A percentile compares a stretch with the other conserved stretches of the same genome.
Conservation (phyloP, 495 filamentous ascomycete species). For the Neohortaea acidophila region DNA sequence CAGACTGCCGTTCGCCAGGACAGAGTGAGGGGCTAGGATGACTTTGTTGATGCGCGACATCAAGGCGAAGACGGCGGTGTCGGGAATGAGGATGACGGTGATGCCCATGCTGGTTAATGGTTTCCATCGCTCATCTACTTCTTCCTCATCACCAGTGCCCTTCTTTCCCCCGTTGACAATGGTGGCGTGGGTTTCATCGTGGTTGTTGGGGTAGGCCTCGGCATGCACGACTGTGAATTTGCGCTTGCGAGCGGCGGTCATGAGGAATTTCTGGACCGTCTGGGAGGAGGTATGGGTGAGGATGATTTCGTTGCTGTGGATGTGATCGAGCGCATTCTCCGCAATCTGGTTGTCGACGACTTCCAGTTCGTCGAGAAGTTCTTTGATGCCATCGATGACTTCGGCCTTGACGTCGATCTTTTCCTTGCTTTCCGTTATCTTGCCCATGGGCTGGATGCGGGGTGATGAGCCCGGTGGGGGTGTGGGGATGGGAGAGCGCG, state of each 20-base stretch:
- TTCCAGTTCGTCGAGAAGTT: constrained; percentile 80
- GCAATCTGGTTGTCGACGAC: constrained; percentile 84
- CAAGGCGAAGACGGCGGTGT: constrained; percentile 71
- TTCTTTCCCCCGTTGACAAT: constrained; percentile 36
- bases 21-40: constrained; percentile 68
- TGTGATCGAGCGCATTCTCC: constrained; percentile 69
- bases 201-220: constrained; percentile 54
- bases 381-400: constrained; percentile 71
- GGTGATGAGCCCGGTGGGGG: constrained; percentile 21
- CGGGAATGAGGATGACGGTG: constrained; percentile 65
- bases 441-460: constrained; percentile 3
- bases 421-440: constrained; percentile 5
- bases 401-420: constrained; percentile 59
- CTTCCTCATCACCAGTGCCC: constrained; percentile 31
- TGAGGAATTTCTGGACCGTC: constrained; percentile 72
- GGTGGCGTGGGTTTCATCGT: constrained; percentile 42
- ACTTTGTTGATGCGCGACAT: constrained; percentile 94
- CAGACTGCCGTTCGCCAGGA: constrained; percentile 72
- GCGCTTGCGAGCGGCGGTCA: constrained; percentile 67
- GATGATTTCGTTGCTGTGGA: constrained; percentile 78
- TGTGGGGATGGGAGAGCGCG: constrained; percentile 22
- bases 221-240: constrained; percentile 78
- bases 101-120: constrained; percentile 61
- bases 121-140: constrained; percentile 49
- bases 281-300: constrained; percentile 66